Evolutionary conservation across 2,329 filamentous ascomycete species (phyloP).

Genomic region (Stromatinia cepivora): DNA sequence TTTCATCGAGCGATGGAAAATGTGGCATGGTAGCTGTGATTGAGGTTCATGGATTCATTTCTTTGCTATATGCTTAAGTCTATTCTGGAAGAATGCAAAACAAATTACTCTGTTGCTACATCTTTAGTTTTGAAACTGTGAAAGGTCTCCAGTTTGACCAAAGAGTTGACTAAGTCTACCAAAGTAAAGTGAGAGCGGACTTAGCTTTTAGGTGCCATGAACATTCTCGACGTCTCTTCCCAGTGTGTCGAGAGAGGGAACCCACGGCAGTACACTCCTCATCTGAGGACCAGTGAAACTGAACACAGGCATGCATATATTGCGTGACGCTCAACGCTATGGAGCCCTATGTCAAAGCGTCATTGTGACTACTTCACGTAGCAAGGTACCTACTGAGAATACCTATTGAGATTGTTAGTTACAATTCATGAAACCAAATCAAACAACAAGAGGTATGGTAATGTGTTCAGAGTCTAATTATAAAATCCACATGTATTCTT

Average conservation of each 20-base stretch:
- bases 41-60: neutral
- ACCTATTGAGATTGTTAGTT: slow-evolving; percentile 9
- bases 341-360: neutral
- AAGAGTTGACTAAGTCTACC: neutral
- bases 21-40: neutral
- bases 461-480: slow-evolving; percentile 26
- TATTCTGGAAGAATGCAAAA: neutral
- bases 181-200: slow-evolving; percentile 11
- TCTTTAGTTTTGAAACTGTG: neutral
- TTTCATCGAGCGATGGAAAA: neutral
- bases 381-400: slow-evolving; percentile 5
- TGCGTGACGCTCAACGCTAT: neutral
- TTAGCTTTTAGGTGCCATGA: slow-evolving; percentile 11
- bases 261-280: neutral
- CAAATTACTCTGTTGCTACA: neutral
- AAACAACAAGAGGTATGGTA: neutral
- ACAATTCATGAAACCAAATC: slow-evolving; percentile 6
- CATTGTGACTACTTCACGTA: neutral
- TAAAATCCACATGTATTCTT: slow-evolving; percentile 24
- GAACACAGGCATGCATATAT: neutral
- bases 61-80: neutral
- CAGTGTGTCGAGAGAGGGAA: no score
- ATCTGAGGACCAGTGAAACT: neutral
- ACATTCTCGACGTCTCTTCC: neutral
- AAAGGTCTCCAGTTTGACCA: neutral